Evolutionary conservation across 306 rosid genomes (phyloP).

Genomic region (Quercus engelmannii): DNA sequence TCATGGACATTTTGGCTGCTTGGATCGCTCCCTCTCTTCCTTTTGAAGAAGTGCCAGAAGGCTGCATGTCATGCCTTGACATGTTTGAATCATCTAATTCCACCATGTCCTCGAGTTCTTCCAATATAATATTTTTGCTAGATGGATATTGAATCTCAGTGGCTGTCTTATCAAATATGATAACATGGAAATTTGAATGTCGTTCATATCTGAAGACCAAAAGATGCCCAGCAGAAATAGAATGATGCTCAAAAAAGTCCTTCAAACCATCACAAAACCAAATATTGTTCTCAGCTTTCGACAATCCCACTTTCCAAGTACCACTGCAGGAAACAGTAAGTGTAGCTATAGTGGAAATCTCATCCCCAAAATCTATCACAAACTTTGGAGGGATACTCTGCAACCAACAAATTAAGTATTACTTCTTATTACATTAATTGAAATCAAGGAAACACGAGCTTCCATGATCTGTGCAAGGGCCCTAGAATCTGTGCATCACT

Average conservation of each 20-base stretch:
- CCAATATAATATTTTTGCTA: no score
- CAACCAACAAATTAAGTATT: not conserved
- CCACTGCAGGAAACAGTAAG: slow-evolving; percentile 10
- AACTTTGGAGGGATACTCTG: slow-evolving; percentile 17
- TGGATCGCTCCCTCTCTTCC: not conserved
- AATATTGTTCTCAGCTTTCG: not conserved
- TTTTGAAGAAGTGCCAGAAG: not conserved
- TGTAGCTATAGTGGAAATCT: not conserved
- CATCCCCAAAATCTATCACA: not conserved
- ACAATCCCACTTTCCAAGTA: slow-evolving; percentile 14
- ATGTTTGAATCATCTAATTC: no score
- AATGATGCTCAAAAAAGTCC: slow-evolving; percentile 4
- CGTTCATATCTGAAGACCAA: not conserved
- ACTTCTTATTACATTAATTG: no score
- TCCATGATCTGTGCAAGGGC: no score
- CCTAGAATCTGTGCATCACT: no score
- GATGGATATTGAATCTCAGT: slow-evolving; percentile 20
- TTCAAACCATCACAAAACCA: slow-evolving; percentile 12
- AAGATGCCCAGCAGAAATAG: slow-evolving; percentile 2
- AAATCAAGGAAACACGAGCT: no score
- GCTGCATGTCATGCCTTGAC: no score
- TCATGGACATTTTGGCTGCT: slow-evolving; percentile 2
- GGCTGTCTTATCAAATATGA: slow-evolving; percentile 2
- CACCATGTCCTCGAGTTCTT: no score
- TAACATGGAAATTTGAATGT: not conserved